Evolutionary conservation across 495 filamentous ascomycete species (phyloP), one percentile per base, ranked within the genome.

Genomic region (Ascobolus immersus): DNA sequence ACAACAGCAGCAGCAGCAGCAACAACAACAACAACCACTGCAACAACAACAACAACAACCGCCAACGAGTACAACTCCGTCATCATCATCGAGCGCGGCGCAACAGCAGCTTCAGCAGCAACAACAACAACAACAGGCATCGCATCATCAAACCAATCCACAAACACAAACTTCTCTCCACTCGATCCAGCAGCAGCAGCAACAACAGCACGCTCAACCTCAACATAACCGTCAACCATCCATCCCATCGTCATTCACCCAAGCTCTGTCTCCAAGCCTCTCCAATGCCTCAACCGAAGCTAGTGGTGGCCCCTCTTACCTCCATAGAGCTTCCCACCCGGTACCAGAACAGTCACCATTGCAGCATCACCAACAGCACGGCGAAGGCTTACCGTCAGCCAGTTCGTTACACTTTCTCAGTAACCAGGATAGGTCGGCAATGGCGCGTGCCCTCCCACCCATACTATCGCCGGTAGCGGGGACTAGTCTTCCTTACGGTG

Each of bases 381-480:
- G n/a, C n/a, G n/a, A n/a, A n/a, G n/a, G n/a, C n/a, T n/a, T n/a
- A n/a, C n/a, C n/a, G n/a, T n/a, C n/a, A n/a, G n/a, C n/a, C n/a
- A n/a, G n/a, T n/a, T n/a, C n/a, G n/a, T n/a, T n/a, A n/a, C n/a
- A n/a, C n/a, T n/a, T n/a, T n/a, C n/a, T n/a, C n/a, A n/a, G n/a
- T n/a, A n/a, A n/a, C n/a, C n/a, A n/a, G n/a, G n/a, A n/a, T n/a
- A n/a, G n/a, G n/a, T n/a, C n/a, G n/a, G n/a, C n/a, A n/a, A 7
- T 41, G 40, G 21, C 39, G 4, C 40, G 45, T 5, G 54, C 49
- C 24, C 36, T 57, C 4, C 44, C 52, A n/a, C 44, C 51, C n/a
- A 56, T 44, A 32, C 48, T 42, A 27, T 48, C 44, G 6, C 37
- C 22, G 41, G 49, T 38, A 41, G 49, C 43, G 38, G 49, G 9